phyloP scores from a whole-genome alignment of 148 eudicot species.

The Polygonum maritimum region DNA sequence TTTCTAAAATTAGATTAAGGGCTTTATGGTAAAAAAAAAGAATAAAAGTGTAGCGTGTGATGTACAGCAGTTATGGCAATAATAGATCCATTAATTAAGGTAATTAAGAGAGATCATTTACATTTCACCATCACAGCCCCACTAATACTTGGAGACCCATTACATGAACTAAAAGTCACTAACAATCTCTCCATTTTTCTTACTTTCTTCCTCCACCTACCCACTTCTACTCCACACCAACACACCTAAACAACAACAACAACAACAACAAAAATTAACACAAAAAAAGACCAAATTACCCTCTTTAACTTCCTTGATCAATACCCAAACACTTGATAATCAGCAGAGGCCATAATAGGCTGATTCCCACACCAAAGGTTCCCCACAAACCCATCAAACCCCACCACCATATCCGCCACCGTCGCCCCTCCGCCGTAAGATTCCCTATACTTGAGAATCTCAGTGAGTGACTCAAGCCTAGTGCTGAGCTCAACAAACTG shows the following conservation, averaged over 20 bases:
- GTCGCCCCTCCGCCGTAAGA: conserved; percentile 11
- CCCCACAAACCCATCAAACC: conserved; percentile 17
- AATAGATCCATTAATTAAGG: neutral
- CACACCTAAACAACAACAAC: neutral
- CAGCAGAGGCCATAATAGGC: conserved; percentile 54
- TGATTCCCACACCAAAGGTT: conserved; percentile 34
- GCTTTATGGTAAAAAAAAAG: too few relatives aligned
- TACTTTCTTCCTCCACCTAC: neutral
- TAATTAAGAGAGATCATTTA: neutral
- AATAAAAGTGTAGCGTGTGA: too few relatives aligned
- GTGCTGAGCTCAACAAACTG: conserved; percentile 51
- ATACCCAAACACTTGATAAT: conserved; percentile 13
- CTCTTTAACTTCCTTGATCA: neutral
- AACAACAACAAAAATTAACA: neutral
- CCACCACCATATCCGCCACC: neutral
- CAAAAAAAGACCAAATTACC: neutral
- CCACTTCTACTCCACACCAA: conserved; percentile 4
- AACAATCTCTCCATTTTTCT: neutral
- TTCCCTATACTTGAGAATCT: conserved; percentile 36
- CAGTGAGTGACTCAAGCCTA: conserved; percentile 49
- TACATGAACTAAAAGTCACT: neutral
- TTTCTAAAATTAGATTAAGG: too few relatives aligned
- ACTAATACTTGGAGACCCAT: neutral
- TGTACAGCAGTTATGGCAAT: too few relatives aligned
- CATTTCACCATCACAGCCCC: neutral